Base-by-base conservation (phyloP, 2,329 filamentous ascomycete genomes). In the Hypoxylon sp. region DNA sequence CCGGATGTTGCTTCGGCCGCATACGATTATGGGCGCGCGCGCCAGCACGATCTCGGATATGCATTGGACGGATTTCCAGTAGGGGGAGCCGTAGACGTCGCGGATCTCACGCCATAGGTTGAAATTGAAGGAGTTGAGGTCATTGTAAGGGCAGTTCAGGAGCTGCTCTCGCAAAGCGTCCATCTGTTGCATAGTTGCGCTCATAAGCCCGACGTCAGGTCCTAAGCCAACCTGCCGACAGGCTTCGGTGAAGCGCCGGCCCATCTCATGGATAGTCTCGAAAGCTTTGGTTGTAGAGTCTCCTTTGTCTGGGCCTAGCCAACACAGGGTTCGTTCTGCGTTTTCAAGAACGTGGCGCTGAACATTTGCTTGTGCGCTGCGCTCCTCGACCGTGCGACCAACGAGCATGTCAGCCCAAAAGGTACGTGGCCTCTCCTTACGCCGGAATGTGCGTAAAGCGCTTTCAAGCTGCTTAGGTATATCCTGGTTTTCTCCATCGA, bases 321-420 rank as follows among this genome's bases (percentile, higher is more conserved):
- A 76, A 51, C 73, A 76, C 3, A 76, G 52, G 13, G 74, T 76
- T 47, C 68, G 70, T 35, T 73, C 66, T 5, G 73, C 73, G 29
- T 69, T 64, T 35, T 54, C 55, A 3, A 75, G 59, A 13, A 74
- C 61, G 6, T 63, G 65, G 3, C 70, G 66, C 29, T 63, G 70
- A 10, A 37, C 29, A 5, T 22, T 11, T 1, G 70, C 63, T 35
- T 72, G 70, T 3, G 55, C 55, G 46, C 64, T 71, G 33, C 68
- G 70, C 55, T 74, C 73, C 46, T 72, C 69, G n/a, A 22, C 33
- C 2, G 67, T 72, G 37, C 68, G 65, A 29, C 72, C 70, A 0
- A 69, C 62, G 0, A 75, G 57, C 10, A 74, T 53, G 39, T 74
- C 73, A 1, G 72, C 73, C 73, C 73, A 75, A 9, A 75, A 9